These are phyloP conservation scores for Peltaster fructicola DNA, from an alignment of 2,329 filamentous ascomycete species.

Conservation along the genomic window DNA sequence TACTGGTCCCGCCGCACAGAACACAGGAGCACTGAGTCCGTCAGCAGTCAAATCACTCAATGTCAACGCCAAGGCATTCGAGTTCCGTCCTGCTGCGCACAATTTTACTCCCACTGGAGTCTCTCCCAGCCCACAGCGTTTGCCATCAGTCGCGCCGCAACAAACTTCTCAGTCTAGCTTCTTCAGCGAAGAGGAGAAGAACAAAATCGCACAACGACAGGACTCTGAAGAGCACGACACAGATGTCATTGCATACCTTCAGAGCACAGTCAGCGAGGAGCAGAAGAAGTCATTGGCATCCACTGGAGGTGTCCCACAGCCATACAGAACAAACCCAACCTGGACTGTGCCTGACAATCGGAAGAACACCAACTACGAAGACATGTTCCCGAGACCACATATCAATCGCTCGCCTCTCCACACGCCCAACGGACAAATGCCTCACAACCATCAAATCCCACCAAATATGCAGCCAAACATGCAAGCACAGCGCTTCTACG, in stretches of 20 bases:
- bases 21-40: constrained; percentile 27
- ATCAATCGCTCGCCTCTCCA: constrained; percentile 46
- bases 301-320: constrained; percentile 67
- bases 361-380: constrained; percentile 58
- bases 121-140: constrained; percentile 45
- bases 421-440: constrained; percentile 47
- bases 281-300: constrained; percentile 45
- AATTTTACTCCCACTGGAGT: constrained; percentile 67
- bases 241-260: constrained; percentile 46
- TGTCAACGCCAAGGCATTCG: constrained; percentile 56
- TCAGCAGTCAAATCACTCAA: constrained; percentile 39
- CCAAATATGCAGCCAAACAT: constrained; percentile 63
- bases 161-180: constrained; percentile 9
- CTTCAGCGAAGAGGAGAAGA: constrained; percentile 20
- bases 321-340: constrained; percentile 68
- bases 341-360: constrained; percentile 61
- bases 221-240: constrained; percentile 37
- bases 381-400: constrained; percentile 57
- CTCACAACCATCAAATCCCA: constrained; percentile 71
- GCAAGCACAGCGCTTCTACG: constrained; percentile 59
- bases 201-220: constrained; percentile 48
- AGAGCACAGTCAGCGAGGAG: constrained; percentile 35
- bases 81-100: constrained; percentile 63
- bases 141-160: constrained; percentile 9
- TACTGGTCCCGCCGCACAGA: constrained; percentile 20